Evolutionary conservation across 2,329 filamentous ascomycete species (phyloP).

Genomic region (Penicillium sp.): DNA sequence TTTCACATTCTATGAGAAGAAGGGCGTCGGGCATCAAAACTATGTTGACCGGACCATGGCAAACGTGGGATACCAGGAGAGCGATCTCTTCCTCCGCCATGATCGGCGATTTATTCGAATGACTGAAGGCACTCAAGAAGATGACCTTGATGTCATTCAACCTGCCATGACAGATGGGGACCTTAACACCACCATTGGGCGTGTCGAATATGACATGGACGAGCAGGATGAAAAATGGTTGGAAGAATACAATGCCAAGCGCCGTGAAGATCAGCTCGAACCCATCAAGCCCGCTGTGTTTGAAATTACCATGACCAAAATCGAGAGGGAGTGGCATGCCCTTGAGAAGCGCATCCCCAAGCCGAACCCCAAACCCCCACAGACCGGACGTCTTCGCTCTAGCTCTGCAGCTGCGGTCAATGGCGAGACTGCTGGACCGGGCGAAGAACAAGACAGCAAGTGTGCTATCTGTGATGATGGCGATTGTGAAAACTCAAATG

Average conservation of each 20-base stretch:
- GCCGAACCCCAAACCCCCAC: constrained; percentile 91
- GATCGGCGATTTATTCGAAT: constrained; percentile 68
- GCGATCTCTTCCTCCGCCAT: constrained; percentile 79
- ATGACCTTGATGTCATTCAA: constrained; percentile 60
- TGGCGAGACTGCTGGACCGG: constrained; percentile 75
- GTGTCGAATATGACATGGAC: constrained; percentile 99
- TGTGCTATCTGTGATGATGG: constrained; percentile 98
- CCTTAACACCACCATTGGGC: constrained; percentile 61
- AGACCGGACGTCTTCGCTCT: constrained; percentile 87
- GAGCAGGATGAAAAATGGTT: constrained; percentile 98
- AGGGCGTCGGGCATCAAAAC: constrained; percentile 78
- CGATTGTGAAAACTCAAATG: constrained; percentile 99
- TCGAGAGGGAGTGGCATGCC: constrained; percentile 97
- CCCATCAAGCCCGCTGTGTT: constrained; percentile 90
- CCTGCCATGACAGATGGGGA: constrained; percentile 62
- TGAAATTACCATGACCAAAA: constrained; percentile 97
- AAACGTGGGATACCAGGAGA: constrained; percentile 93
- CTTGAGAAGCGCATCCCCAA: constrained; percentile 96
- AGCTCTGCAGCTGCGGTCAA: constrained; percentile 95
- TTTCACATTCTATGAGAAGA: constrained; percentile 65
- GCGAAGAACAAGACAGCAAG: constrained; percentile 95
- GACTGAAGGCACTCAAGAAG: constrained; percentile 61
- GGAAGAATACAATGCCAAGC: constrained; percentile 74
- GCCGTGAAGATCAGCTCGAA: constrained; percentile 72
- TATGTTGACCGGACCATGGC: constrained; percentile 97